phyloP scores from a whole-genome alignment of 495 filamentous ascomycete species.

The Penicillium coprophilum region DNA sequence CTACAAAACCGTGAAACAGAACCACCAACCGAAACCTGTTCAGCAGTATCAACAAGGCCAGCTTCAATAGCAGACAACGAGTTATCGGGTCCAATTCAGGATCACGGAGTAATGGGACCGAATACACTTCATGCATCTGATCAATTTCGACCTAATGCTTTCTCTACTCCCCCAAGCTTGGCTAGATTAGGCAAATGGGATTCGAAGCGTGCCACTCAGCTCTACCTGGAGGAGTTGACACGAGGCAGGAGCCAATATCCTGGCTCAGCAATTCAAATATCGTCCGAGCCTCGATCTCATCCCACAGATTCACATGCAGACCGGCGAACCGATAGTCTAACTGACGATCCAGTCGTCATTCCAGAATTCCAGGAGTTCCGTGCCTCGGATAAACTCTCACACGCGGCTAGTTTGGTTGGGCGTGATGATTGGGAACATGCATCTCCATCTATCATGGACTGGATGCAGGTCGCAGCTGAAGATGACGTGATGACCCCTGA shows the following conservation, averaged over 20 bases:
- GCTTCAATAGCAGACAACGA: conserved; percentile 27
- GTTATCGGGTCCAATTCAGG: conserved; percentile 19
- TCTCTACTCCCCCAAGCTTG: conserved; percentile 43
- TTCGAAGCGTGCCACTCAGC: conserved; percentile 51
- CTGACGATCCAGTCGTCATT: conserved; percentile 42
- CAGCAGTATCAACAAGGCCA: conserved; percentile 35
- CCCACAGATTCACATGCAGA: conserved; percentile 16
- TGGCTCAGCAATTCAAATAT: conserved; percentile 19
- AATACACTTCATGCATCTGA: conserved; percentile 17
- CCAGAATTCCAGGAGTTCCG: conserved; percentile 26
- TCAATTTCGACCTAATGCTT: conserved; percentile 7
- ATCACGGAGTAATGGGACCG: conserved; percentile 21
- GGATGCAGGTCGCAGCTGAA: conserved; percentile 50
- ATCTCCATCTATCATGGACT: conserved; percentile 56
- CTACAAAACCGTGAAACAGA: conserved; percentile 27
- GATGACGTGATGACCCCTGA: conserved; percentile 32
- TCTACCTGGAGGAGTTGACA: conserved; percentile 54
- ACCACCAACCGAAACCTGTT: conserved; percentile 34
- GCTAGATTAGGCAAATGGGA: conserved; percentile 55
- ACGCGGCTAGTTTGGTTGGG: conserved; percentile 46
- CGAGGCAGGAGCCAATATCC: conserved; percentile 32
- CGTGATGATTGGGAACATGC: conserved; percentile 56
- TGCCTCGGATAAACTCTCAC: conserved; percentile 20
- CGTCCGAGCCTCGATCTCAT: conserved; percentile 22
- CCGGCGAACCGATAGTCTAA: conserved; percentile 27